Percentiles rank a stretch among this genome's conserved stretches.
These are phyloP conservation scores for Cruciata laevipes DNA, from an alignment of 257 asterid species.

Conservation along the genomic window DNA sequence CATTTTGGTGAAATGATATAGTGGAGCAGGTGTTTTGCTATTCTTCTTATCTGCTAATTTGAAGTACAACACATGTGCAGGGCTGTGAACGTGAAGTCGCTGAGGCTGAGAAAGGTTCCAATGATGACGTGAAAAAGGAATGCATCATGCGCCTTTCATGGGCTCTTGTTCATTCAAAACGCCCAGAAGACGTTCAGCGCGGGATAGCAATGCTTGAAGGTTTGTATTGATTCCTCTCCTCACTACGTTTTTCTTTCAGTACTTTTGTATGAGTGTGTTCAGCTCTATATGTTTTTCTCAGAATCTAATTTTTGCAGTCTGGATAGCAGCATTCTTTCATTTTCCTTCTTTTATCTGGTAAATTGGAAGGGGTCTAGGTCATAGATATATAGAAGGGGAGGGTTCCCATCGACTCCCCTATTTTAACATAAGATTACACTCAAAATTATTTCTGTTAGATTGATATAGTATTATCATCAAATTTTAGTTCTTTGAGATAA, in stretches of 20 bases:
- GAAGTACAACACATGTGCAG: conserved; percentile 31
- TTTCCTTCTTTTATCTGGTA: background rate
- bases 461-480: no score
- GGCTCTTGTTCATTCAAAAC: conserved; percentile 93
- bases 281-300: background rate
- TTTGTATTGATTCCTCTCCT: conserved; percentile 16
- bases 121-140: conserved; percentile 64
- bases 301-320: background rate
- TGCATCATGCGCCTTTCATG: conserved; percentile 92
- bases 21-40: background rate
- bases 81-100: conserved; percentile 93
- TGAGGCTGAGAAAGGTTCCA: conserved; percentile 71
- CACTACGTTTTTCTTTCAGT: conserved; percentile 3
- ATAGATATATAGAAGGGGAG: no score
- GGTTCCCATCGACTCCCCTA: no score
- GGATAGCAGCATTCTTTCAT: background rate
- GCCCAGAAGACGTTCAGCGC: conserved; percentile 73
- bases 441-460: no score
- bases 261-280: background rate
- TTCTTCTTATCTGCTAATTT: background rate
- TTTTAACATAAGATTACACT: no score
- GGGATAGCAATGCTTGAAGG: conserved; percentile 99
- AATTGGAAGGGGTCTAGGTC: background rate
- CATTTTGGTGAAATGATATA: background rate
- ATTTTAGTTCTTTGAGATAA: no score